Evolutionary conservation across 2,329 filamentous ascomycete species (phyloP).

Genomic region (Clathrospora elynae): DNA sequence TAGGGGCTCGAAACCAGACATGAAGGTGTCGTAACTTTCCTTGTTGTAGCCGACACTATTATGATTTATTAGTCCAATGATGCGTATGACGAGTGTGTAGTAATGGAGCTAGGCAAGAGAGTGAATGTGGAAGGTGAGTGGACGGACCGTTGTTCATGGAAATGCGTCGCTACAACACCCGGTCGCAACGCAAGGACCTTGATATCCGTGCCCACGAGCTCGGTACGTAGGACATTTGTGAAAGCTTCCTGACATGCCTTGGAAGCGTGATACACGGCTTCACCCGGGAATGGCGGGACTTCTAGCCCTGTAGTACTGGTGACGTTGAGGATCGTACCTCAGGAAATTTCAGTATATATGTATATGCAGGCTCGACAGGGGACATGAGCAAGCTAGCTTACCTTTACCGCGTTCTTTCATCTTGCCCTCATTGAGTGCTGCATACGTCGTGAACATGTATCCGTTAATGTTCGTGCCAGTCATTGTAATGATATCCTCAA

Average conservation of each 20-base stretch:
- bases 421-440: constrained; percentile 51
- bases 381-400: constrained; percentile 17
- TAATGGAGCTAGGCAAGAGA: too few species aligned
- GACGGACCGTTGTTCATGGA: constrained; percentile 50
- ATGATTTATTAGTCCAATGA: not conserved
- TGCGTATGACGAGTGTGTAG: too few species aligned
- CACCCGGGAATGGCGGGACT: constrained; percentile 56
- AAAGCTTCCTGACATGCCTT: constrained; percentile 58
- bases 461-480: constrained; percentile 57
- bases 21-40: constrained; percentile 51
- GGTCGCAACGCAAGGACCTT: constrained; percentile 55
- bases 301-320: constrained; percentile 56
- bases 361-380: not conserved
- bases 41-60: constrained; percentile 50
- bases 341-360: not conserved
- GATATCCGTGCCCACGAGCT: constrained; percentile 55
- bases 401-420: constrained; percentile 49
- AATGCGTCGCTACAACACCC: constrained; percentile 56
- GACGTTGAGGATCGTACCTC: constrained; percentile 56
- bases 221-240: constrained; percentile 56
- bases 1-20: constrained; percentile 54
- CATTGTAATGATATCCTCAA: constrained; percentile 54
- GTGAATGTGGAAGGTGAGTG: not conserved
- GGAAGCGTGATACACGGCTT: constrained; percentile 56
- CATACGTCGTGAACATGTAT: constrained; percentile 54